Evolutionary conservation across 352 stramenopile genomes (phyloP).

Genomic region (Phytophthora multivora): DNA sequence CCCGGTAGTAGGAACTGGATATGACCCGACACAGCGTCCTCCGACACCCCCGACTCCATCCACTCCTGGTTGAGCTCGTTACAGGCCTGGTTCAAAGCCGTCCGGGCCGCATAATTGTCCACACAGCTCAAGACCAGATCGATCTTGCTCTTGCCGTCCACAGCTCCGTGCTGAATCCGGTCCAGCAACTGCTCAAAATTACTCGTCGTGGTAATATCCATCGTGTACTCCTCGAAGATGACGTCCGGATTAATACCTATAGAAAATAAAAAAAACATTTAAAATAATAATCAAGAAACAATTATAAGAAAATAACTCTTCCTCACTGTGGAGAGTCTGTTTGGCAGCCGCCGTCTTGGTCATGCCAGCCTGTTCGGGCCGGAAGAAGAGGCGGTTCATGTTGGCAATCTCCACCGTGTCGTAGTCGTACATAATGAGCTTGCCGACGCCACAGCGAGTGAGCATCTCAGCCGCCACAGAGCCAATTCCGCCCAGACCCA

Average conservation of each 20-base stretch:
- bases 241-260: constrained; percentile 90
- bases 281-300: neutral
- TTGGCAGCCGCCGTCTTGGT: constrained; percentile 89
- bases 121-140: constrained; percentile 90
- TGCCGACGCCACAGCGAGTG: constrained; percentile 88
- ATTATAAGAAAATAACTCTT: neutral
- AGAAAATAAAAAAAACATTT: neutral
- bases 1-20: constrained; percentile 89
- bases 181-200: constrained; percentile 89
- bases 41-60: constrained; percentile 92
- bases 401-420: constrained; percentile 91
- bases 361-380: constrained; percentile 83
- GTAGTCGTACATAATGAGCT: constrained; percentile 92
- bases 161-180: constrained; percentile 68
- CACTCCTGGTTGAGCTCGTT: constrained; percentile 87
- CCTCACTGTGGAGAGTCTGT: constrained; percentile 82
- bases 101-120: constrained; percentile 90
- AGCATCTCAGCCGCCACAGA: constrained; percentile 91
- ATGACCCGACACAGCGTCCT: constrained; percentile 89
- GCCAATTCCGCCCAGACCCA: constrained; percentile 86
- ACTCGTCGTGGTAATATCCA: constrained; percentile 85
- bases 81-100: constrained; percentile 88
- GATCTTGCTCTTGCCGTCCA: constrained; percentile 61
- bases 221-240: constrained; percentile 85
- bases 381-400: constrained; percentile 93